Conservation (phyloP, 108 stramenopile genomes). For the Nannochloropsis salina region DNA sequence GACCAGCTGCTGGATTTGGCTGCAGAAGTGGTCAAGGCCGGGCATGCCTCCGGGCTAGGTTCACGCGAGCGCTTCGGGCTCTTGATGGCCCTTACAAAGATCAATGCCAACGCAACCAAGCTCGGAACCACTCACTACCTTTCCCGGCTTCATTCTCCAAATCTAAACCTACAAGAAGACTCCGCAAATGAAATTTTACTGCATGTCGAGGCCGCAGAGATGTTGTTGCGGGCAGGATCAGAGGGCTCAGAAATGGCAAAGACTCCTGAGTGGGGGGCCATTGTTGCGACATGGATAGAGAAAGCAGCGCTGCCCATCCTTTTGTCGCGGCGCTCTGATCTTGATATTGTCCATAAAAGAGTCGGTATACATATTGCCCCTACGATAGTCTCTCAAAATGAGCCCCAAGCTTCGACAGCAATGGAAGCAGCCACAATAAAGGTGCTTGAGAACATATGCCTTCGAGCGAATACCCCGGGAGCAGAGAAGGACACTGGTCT, state of each 20-base stretch:
- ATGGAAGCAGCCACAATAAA: constrained; percentile 3
- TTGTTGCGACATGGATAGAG: not conserved
- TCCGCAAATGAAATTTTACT: not conserved
- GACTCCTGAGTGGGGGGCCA: not conserved
- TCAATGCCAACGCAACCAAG: not conserved
- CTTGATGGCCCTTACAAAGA: not conserved
- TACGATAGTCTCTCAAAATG: not conserved
- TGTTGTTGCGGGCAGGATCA: not conserved
- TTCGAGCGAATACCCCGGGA: not conserved
- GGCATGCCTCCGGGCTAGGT: not conserved
- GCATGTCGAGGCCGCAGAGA: not conserved
- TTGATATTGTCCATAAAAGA: not conserved
- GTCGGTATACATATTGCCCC: not conserved
- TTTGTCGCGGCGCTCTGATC: not conserved
- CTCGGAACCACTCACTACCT: not conserved
- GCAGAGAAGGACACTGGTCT: not conserved
- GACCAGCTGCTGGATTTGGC: not conserved
- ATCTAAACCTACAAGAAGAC: not conserved
- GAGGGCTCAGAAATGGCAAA: not conserved
- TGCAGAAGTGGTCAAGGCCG: not conserved
- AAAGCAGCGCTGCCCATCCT: not conserved
- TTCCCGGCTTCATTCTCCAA: not conserved
- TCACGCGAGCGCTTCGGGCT: not conserved
- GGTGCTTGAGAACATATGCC: constrained; percentile 1
- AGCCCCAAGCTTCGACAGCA: not conserved